Evolutionary conservation across 192 early-diverging fungal species (phyloP), one percentile per base, ranked within the genome.

Genomic region (Rhizophagus prolifer): DNA sequence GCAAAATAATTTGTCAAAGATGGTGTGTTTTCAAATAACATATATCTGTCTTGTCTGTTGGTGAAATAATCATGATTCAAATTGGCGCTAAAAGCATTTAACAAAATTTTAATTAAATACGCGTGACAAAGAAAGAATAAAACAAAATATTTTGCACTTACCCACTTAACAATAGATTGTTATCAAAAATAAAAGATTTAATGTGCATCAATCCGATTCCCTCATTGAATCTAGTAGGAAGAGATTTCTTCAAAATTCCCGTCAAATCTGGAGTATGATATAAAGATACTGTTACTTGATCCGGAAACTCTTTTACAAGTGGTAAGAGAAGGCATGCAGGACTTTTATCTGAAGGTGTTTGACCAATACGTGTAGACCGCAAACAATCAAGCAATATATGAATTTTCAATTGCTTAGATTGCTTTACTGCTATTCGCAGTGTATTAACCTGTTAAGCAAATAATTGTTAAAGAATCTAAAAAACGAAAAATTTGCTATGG

Each of bases 21-120:
- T 38, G 70, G 69, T 3, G 81, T 76, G 36, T 90, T 81, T 0
- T 84, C 66, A 75, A 98, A 91, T 73, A 85, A 77, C 65, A 98
- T 87, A 69, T 97, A 98, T 26, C 98, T 91, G 84, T 99, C 98
- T 82, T 99, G 98, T 9, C 97, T 88, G 84, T 94, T 90, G 19
- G 89, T 91, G 86, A 99, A 99, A 81, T 99, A 99, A 79, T 99
- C 96, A 19, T 85, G 87, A 81, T 90, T 95, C 71, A 98, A 85
- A 76, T 98, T 98, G 9, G 96, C 98, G 0, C 97, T 96, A 83
- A 78, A 79, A 4, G 47, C 30, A 31, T n/a, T 14, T 5, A 81
- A 81, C 31, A 30, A 4, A 41, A 41, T 23, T n/a, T 38, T 38
- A 7, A 38, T 34, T 66, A 10, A 21, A 5, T 30, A 31, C 14